Conservation (phyloP, 2,329 filamentous ascomycete genomes). For the Exophiala sideris region DNA sequence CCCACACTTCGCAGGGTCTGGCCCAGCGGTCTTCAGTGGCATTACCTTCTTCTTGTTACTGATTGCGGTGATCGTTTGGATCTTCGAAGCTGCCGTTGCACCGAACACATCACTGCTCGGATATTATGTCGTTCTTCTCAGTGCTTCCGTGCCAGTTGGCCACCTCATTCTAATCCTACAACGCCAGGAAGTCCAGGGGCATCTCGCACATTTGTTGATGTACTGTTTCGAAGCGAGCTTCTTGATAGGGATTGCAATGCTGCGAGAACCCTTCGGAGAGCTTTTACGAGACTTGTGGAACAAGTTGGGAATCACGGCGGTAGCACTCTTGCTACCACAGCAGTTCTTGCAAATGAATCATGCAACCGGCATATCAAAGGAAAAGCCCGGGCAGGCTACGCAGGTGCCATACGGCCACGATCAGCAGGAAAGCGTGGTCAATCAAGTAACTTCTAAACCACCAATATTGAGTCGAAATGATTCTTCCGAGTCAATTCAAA, state of each 20-base stretch:
- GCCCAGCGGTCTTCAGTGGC: slow-evolving; percentile 12
- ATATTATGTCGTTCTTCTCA: slow-evolving; percentile 16
- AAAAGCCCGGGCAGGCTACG: background rate
- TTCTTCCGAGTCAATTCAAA: slow-evolving; percentile 19
- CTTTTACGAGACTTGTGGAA: slow-evolving; percentile 23
- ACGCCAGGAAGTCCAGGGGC: background rate
- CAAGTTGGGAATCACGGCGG: slow-evolving; percentile 21
- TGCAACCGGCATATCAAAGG: background rate
- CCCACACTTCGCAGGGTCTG: background rate
- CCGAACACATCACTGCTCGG: slow-evolving; percentile 9
- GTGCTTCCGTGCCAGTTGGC: slow-evolving; percentile 14
- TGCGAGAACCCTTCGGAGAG: slow-evolving; percentile 11
- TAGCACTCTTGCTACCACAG: slow-evolving; percentile 22
- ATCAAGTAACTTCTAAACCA: background rate
- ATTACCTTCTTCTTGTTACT: slow-evolving; percentile 10
- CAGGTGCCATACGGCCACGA: background rate
- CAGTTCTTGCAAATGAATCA: slow-evolving; percentile 18
- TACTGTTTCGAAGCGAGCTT: slow-evolving; percentile 13
- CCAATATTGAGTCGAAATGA: slow-evolving; percentile 8
- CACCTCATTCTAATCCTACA: slow-evolving; percentile 12
- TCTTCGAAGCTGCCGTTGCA: slow-evolving; percentile 15
- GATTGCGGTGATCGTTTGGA: slow-evolving; percentile 16
- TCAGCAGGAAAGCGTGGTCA: background rate
- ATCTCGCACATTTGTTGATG: slow-evolving; percentile 7
- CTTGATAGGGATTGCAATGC: slow-evolving; percentile 12